These are phyloP conservation scores for Lomentospora prolificans DNA, from an alignment of 2,329 filamentous ascomycete species.

Conservation along the genomic window DNA sequence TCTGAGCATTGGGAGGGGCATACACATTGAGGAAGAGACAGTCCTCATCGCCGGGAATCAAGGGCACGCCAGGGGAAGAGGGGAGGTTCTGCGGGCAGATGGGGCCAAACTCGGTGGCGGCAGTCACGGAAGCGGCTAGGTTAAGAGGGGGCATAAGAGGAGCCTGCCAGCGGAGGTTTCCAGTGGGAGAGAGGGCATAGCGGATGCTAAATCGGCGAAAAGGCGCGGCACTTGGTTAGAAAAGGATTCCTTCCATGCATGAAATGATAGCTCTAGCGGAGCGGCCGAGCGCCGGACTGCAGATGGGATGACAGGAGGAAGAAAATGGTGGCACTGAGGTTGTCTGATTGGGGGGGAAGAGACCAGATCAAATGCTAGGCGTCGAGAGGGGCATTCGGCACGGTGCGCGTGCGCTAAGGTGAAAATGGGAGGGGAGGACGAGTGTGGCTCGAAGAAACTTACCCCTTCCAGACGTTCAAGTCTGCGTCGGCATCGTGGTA, in stretches of 20 bases:
- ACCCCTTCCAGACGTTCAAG: constrained; percentile 37
- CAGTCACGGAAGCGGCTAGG: constrained; percentile 12
- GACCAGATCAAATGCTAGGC: too few species aligned
- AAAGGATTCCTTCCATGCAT: background rate
- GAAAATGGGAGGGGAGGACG: too few species aligned
- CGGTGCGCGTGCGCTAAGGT: too few species aligned
- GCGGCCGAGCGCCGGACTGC: too few species aligned
- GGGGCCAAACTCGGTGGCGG: constrained; percentile 18
- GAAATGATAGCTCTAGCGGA: too few species aligned
- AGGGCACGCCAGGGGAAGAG: constrained; percentile 11
- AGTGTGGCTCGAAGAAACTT: too few species aligned
- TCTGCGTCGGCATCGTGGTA: constrained; percentile 25
- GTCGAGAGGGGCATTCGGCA: too few species aligned
- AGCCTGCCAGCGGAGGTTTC: constrained; percentile 31
- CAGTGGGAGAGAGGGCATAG: constrained; percentile 31
- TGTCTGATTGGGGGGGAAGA: too few species aligned
- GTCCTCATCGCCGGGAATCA: constrained; percentile 28
- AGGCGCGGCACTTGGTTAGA: constrained; percentile 2
- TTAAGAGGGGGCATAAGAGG: constrained; percentile 8
- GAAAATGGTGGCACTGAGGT: too few species aligned
- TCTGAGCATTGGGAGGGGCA: constrained; percentile 27
- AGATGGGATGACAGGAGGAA: background rate
- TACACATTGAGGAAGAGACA: constrained; percentile 36
- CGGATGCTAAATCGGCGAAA: constrained; percentile 24
- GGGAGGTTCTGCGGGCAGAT: constrained; percentile 19